Conservation (phyloP, 192 early-diverging fungal genomes). For the Mortierella hygrophila region DNA sequence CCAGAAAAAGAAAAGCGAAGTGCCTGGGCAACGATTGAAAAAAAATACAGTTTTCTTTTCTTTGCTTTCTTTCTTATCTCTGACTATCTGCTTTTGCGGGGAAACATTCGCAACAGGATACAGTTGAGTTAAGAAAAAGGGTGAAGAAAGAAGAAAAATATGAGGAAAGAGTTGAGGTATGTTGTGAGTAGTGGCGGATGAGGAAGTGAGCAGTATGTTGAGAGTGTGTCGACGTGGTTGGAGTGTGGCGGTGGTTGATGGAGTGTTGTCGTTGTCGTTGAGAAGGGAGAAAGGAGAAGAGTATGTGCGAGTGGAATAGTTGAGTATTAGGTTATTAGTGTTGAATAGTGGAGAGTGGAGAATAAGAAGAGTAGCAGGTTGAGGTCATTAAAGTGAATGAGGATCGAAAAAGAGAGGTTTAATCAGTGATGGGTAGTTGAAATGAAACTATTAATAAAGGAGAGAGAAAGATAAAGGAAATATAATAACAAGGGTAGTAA, state of each 20-base stretch:
- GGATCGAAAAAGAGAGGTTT: not conserved
- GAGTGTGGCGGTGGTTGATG: no score
- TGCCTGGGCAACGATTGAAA: not conserved
- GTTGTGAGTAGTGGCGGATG: not conserved
- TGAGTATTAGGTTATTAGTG: no score
- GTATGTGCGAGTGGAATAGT: no score
- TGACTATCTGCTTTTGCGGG: not conserved
- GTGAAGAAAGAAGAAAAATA: not conserved
- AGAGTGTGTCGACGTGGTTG: not conserved
- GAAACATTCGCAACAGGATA: not conserved
- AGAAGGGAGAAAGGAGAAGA: no score
- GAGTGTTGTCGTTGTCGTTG: no score
- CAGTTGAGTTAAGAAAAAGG: not conserved
- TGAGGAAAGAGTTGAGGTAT: not conserved
- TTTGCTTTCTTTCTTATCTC: not conserved
- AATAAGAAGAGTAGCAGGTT: not conserved
- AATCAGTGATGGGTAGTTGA: not conserved
- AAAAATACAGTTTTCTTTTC: not conserved
- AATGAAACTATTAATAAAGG: not conserved
- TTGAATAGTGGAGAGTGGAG: not conserved
- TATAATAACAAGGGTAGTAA: conserved; percentile 6
- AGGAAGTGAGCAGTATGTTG: not conserved
- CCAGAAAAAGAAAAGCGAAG: not conserved
- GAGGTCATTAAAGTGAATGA: not conserved
- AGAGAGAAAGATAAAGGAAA: not conserved